Percentiles rank a stretch among this genome's conserved stretches.
phyloP scores from a whole-genome alignment of 2,329 filamentous ascomycete genomes.

The Fusarium pseudoanthophilum region DNA sequence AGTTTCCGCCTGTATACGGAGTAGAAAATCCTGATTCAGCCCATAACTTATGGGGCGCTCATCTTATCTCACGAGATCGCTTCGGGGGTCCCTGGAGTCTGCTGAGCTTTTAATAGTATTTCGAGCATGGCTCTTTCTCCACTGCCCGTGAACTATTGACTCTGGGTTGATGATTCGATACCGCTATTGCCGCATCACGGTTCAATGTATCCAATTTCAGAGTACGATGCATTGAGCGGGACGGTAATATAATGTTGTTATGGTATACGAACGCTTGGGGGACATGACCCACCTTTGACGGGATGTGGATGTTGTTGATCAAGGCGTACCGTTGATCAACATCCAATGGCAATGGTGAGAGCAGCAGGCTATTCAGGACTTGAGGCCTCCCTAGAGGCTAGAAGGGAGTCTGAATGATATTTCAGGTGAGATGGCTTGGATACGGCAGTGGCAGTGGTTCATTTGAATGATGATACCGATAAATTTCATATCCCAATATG shows the following conservation, averaged over 20 bases:
- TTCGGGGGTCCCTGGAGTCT: constrained; percentile 7
- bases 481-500: neutral
- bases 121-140: neutral
- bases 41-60: constrained; percentile 28
- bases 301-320: neutral
- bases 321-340: neutral
- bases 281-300: neutral
- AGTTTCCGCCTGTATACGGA: neutral
- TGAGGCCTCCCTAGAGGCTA: neutral
- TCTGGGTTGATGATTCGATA: neutral
- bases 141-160: neutral
- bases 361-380: neutral
- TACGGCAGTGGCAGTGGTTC: neutral
- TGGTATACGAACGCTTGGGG: constrained; percentile 8
- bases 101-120: neutral
- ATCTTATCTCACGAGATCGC: constrained; percentile 26
- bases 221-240: constrained; percentile 14
- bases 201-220: constrained; percentile 7
- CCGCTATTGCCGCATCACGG: neutral
- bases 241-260: neutral
- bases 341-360: neutral
- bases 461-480: neutral
- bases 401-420: no score
- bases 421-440: neutral
- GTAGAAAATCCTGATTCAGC: constrained; percentile 20